Percentiles rank a stretch among this genome's conserved stretches.
phyloP scores from a whole-genome alignment of 768 basidiomycete genomes.

The Mycena amicta region DNA sequence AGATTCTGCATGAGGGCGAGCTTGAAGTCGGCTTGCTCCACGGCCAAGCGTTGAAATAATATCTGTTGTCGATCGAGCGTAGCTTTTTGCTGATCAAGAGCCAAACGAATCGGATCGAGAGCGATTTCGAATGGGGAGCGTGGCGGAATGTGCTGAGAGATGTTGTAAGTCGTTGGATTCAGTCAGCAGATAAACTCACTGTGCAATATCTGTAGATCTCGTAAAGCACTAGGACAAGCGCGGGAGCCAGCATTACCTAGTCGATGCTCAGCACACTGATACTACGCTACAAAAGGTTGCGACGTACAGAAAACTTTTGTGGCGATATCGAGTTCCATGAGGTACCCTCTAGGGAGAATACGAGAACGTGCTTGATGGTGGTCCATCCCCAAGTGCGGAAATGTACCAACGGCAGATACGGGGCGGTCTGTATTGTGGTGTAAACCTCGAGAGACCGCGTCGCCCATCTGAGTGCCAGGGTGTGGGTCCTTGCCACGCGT shows the following conservation, averaged over 20 bases:
- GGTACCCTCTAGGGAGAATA: conserved; percentile 9
- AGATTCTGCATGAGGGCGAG: conserved; percentile 10
- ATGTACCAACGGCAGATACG: neutral
- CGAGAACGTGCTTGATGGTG: conserved; percentile 5
- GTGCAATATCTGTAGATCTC: conserved; percentile 15
- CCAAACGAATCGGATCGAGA: conserved; percentile 6
- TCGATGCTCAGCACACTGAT: too few relatives aligned
- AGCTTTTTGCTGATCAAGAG: neutral
- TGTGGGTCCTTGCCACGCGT: conserved; percentile 17
- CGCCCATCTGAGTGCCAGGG: conserved; percentile 5
- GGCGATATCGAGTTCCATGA: conserved; percentile 9
- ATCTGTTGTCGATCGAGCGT: conserved; percentile 4
- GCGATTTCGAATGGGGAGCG: conserved; percentile 12
- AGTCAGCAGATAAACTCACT: neutral
- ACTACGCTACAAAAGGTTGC: too few relatives aligned
- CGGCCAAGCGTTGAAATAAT: neutral
- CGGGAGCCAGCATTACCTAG: conserved; percentile 13
- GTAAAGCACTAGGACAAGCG: conserved; percentile 8
- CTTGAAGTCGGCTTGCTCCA: conserved; percentile 12
- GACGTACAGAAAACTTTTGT: conserved; percentile 2
- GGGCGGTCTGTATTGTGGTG: neutral
- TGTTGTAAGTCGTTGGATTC: neutral
- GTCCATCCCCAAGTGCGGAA: conserved; percentile 13
- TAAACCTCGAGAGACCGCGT: neutral
- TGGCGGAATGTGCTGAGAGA: conserved; percentile 4